Base-by-base conservation (phyloP, 2,329 filamentous ascomycete species). In the Ramichloridium luteum region DNA sequence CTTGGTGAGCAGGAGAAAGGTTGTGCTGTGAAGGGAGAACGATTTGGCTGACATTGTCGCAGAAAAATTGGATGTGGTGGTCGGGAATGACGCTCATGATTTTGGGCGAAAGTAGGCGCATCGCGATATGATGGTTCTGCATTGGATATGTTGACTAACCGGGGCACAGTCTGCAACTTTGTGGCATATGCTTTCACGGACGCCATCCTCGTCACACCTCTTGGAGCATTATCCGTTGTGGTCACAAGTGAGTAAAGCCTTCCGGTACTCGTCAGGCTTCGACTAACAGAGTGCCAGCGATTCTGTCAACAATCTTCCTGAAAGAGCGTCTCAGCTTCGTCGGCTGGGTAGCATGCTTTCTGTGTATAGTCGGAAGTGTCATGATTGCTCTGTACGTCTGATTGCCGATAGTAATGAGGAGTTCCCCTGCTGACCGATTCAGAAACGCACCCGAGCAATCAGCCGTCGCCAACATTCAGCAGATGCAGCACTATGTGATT, bases 131-230 rank as follows among this genome's bases (percentile, higher is more conserved):
- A n/a, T n/a, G n/a, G n/a, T n/a, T n/a, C n/a, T n/a, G n/a, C n/a
- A n/a, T n/a, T n/a, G n/a, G n/a, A n/a, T n/a, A n/a, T n/a, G n/a
- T n/a, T n/a, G n/a, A n/a, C n/a, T n/a, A n/a, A n/a, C n/a, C n/a
- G n/a, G n/a, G 8, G 20, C 20, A 8, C 8, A 59, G 74, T 93
- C 35, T 93, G 84, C 72, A 98, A 98, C 60, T 93, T 96, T 55
- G 83, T 88, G 54, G 90, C 90, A 32, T 96, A 96, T 54, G 83
- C 85, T 35, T 96, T 96, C 49, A 90, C 90, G 40, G 90, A 96
- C 57, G 88, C 88, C 38, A 94, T 96, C 47, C 65, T 96, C 41
- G 88, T 96, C 33, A 94, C 88, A 0, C 86, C 88, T 4, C 66
- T 96, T 32, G 88, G 88, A 40, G 88, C 88, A 3, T 65, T 96